Base-by-base conservation (phyloP, 192 early-diverging fungal species). In the Entomortierella chlamydospora region DNA sequence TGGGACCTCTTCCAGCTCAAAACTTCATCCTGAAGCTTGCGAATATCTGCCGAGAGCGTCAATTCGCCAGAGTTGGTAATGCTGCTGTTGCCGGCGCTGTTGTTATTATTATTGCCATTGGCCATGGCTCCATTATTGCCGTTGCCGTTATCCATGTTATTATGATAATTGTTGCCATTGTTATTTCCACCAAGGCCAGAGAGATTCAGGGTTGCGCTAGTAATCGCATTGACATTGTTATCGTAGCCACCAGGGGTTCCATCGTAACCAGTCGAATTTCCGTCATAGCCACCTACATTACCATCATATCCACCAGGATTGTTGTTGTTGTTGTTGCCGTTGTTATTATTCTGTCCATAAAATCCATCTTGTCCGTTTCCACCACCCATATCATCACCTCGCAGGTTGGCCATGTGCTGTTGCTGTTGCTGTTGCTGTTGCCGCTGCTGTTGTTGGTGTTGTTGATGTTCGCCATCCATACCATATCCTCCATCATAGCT, bases 1-100 rank as follows among this genome's bases (percentile, higher is more conserved):
- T 79, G 76, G 11, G 68, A 79, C 37, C 65, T 79, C 50, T 66
- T 63, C 76, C 76, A 79, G 58, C 43, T 79, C 47, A 61, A 13
- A 26, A 79, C 53, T 37, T 79, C 76, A 15, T 79, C 76, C 52
- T 79, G 76, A 0, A 79, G 54, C 43, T 79, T 79, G 45, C 68
- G 76, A 17, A 79, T 57, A 29, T 79, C 76, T 1, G 68, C 25
- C 6, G 76, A 67, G 57, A 61, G 61, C 22, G n/a, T 23, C 8
- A 56, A 30, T 23, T 63, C 65, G 13, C 68, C 49, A 59, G 56
- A 53, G 26, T 63, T 63, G 29, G 52, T 47, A 22, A 29, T 50
- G 30, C 49, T 49, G 18, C 68, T 57, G 34, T 47, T 64, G 41
- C 57, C 61, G 29, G 22, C 29, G 42, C 45, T 57, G 39, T 55